Conservation (phyloP, 1,284 basidiomycete genomes). For the Marasmius sp. region DNA sequence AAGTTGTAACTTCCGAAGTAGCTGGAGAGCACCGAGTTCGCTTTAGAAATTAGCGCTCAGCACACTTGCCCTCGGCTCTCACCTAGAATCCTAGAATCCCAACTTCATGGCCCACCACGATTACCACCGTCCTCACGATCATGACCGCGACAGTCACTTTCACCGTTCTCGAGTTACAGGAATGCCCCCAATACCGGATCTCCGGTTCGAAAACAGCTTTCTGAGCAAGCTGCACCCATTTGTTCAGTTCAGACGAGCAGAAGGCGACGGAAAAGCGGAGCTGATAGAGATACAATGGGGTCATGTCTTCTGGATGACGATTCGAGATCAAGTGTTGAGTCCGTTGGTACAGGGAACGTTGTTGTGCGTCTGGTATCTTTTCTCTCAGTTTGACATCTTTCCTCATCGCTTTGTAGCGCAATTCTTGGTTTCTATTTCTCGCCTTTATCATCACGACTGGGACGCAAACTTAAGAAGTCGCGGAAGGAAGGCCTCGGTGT, state of each 20-base stretch:
- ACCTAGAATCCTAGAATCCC: background rate
- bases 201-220: conserved; percentile 73
- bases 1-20: background rate
- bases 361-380: conserved; percentile 43
- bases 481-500: conserved; percentile 43
- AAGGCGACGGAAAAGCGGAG: conserved; percentile 28
- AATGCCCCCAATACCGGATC: conserved; percentile 51
- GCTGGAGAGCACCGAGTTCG: background rate
- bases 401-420: conserved; percentile 30
- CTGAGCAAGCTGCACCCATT: conserved; percentile 58
- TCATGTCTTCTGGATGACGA: conserved; percentile 59
- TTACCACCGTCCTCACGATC: background rate
- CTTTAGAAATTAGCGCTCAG: background rate
- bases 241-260: conserved; percentile 38
- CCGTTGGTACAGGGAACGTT: conserved; percentile 71
- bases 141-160: background rate
- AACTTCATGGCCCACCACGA: background rate
- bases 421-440: conserved; percentile 38
- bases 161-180: background rate
- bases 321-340: conserved; percentile 66
- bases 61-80: background rate
- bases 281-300: conserved; percentile 57
- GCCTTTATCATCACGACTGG: conserved; percentile 33
- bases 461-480: conserved; percentile 19
- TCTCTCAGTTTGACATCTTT: background rate